Evolutionary conservation across 2,329 filamentous ascomycete genomes (phyloP), one percentile per base, ranked within the genome.

Genomic region (Teratosphaeriaceae sp.): DNA sequence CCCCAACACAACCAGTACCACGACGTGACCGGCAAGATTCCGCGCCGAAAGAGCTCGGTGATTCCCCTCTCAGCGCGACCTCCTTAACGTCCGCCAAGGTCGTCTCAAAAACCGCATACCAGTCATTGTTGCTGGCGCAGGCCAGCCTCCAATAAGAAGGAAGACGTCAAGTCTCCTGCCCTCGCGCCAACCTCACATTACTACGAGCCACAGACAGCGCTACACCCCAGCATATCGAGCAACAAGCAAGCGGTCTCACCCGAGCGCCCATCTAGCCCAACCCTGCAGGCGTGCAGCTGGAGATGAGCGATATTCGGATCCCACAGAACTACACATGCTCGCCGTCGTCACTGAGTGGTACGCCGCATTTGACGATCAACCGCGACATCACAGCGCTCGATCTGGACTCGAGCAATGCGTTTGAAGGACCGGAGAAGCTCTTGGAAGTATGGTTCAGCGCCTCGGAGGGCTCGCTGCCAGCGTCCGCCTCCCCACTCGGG

Each of bases 171-270:
- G 88, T 86, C 88, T 92, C 88, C 87, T 92, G 85, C 89, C 74
- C 86, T 89, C 86, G 85, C 81, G 78, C 88, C 85, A 76, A 85
- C 44, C 85, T 76, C 83, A 80, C 80, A 84, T 89, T 89, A 87
- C 86, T 90, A 88, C 94, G 87, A 80, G 87, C 78, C 81, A 85
- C 82, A 94, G 88, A 88, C 85, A 88, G 88, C 86, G 88, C 88
- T 92, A 85, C 85, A 84, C 82, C 13, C 21, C 9, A 16, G 21
- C 26, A 30, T 19, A 33, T 3, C 24, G 27, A 40, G 16, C 38
- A 40, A 29, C 16, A 19, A 20, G 22, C 24, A 20, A 26, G 16
- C 20, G n/a, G n/a, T n/a, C n/a, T n/a, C n/a, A n/a, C n/a, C n/a
- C n/a, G n/a, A n/a, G n/a, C n/a, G n/a, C n/a, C n/a, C n/a, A n/a